Conservation (phyloP, 2,329 filamentous ascomycete species). For the Sarocladium brachiariae region DNA sequence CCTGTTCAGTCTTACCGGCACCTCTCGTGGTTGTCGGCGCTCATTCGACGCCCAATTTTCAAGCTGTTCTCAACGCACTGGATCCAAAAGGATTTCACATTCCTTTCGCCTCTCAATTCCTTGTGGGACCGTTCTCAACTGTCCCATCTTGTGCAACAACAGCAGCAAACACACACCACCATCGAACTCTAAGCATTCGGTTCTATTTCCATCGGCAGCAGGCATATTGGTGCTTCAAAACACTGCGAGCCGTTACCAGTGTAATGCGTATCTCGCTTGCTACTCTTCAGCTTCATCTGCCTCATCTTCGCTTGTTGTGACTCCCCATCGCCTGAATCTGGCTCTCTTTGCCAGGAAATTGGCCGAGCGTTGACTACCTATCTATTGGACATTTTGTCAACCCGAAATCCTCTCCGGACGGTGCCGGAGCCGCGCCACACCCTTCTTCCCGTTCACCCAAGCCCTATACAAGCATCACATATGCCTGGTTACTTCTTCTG, state of each 20-base stretch:
- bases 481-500: background rate
- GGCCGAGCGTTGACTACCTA: background rate
- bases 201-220: background rate
- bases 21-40: background rate
- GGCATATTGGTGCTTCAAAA: background rate
- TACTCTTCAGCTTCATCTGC: background rate
- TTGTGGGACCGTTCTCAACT: background rate
- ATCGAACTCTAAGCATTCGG: background rate
- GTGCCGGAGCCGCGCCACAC: background rate
- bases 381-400: no score
- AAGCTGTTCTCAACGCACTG: background rate
- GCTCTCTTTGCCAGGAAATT: background rate
- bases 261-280: constrained; percentile 6
- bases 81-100: background rate
- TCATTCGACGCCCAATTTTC: background rate
- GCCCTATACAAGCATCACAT: background rate
- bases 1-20: background rate
- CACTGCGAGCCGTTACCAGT: background rate
- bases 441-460: background rate
- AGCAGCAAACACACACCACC: background rate
- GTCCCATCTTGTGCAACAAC: background rate
- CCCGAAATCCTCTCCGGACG: background rate
- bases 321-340: background rate
- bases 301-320: background rate
- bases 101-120: background rate